These are phyloP conservation scores for Curvularia hawaiiensis DNA, from an alignment of 2,329 filamentous ascomycete genomes.

Conservation along the genomic window DNA sequence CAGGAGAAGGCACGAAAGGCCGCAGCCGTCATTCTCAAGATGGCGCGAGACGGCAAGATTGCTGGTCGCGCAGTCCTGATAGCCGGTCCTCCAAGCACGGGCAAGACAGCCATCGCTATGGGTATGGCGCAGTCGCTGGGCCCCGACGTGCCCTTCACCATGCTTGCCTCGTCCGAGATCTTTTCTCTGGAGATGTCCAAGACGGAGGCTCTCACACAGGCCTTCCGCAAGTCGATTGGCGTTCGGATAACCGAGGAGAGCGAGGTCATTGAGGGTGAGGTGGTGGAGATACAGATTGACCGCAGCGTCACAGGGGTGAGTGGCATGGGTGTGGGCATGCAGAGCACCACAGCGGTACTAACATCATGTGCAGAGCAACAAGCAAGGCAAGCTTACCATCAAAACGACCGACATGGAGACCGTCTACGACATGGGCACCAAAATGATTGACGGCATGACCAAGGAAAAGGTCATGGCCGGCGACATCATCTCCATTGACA, in stretches of 20 bases:
- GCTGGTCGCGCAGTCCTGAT: constrained; percentile 93
- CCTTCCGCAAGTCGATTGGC: constrained; percentile 98
- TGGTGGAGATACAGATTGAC: constrained; percentile 98
- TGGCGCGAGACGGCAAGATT: constrained; percentile 99
- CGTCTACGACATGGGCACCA: constrained; percentile 98
- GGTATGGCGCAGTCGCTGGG: constrained; percentile 97
- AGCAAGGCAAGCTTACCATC: constrained; percentile 98
- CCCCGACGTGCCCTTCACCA: constrained; percentile 93
- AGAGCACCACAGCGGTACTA: constrained; percentile 11
- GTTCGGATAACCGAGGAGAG: constrained; percentile 99
- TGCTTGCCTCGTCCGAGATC: constrained; percentile 93
- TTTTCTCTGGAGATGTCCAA: constrained; percentile 99
- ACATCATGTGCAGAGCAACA: constrained; percentile 67
- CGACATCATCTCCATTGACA: constrained; percentile 98
- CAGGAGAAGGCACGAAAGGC: constrained; percentile 97
- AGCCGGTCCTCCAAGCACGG: constrained; percentile 93
- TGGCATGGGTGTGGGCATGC: constrained; percentile 2
- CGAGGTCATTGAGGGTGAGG: constrained; percentile 98
- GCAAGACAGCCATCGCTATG: constrained; percentile 98
- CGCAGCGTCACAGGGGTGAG: constrained; percentile 84
- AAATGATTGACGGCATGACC: constrained; percentile 99
- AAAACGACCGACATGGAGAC: constrained; percentile 99
- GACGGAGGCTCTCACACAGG: constrained; percentile 95
- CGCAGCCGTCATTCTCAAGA: constrained; percentile 93
- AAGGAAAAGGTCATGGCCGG: constrained; percentile 99